Evolutionary conservation across 495 filamentous ascomycete species (phyloP).

Genomic region (Aspergillus cristatus): DNA sequence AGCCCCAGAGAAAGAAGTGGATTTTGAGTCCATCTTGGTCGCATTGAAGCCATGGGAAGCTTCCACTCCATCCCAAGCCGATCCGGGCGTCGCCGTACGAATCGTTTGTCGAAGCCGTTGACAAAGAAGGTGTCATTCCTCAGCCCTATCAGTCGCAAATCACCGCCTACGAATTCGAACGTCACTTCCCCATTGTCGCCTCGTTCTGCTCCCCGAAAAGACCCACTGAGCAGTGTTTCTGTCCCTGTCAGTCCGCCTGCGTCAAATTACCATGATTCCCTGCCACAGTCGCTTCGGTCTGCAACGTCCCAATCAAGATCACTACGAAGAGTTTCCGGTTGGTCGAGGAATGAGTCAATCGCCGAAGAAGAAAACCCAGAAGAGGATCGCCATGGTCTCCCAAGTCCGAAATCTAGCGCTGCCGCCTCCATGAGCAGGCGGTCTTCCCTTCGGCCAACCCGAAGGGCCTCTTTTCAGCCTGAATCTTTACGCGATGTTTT

Average conservation of each 20-base stretch:
- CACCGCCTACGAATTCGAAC: conserved; percentile 4
- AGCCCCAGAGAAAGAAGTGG: conserved; percentile 7
- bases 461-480: conserved; percentile 19
- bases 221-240: conserved; percentile 9
- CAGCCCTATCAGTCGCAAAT: conserved; percentile 4
- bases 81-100: conserved; percentile 29
- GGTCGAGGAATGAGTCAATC: neutral
- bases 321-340: conserved; percentile 1
- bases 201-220: conserved; percentile 7
- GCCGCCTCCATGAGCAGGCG: conserved; percentile 8
- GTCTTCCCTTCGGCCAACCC: conserved; percentile 9
- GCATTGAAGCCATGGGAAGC: conserved; percentile 26
- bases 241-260: conserved; percentile 5
- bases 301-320: conserved; percentile 4
- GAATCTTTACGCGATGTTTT: conserved; percentile 9
- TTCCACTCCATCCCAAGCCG: conserved; percentile 25
- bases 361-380: conserved; percentile 2
- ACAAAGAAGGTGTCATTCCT: conserved; percentile 19
- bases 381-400: conserved; percentile 1
- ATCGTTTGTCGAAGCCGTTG: conserved; percentile 37
- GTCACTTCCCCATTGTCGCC: conserved; percentile 5
- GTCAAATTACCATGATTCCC: conserved; percentile 1
- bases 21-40: conserved; percentile 7
- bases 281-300: conserved; percentile 12
- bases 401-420: conserved; percentile 1